Base-by-base conservation (phyloP, 441 rosid genomes). In the Bocquillonia castaneifolia region DNA sequence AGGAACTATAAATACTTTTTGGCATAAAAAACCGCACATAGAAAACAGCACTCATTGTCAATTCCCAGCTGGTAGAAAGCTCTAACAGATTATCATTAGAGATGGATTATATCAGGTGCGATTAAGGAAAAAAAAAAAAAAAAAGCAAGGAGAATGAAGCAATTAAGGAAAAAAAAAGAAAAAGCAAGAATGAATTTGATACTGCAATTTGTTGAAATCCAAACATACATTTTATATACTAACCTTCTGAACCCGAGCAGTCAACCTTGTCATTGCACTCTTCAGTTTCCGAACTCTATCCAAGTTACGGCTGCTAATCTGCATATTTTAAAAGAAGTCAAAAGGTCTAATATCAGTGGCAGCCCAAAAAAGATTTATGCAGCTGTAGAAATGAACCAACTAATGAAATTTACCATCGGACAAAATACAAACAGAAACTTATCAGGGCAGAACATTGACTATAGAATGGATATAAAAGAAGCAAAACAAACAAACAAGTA, bases 221-320 rank as follows among this genome's bases (percentile, higher is more conserved):
- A 55, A 52, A 44, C 10, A 37, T 60, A 36, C 7, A 6, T 31
- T 40, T 31, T 22, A 36, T 9, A 45, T 14, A 2, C 4, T 67
- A 36, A 91, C 98, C 93, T 94, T 94, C 74, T 94, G 98, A 73
- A 90, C 99, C 50, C 99, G 83, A 63, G 93, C 97, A 72, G 97
- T 92, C 79, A 92, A 76, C 74, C 97, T 86, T 31, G 95, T 92
- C 98, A 94, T 92, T 59, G 93, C 86, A 84, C 99, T 95, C 90
- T 94, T 94, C 82, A 94, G 66, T 70, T 92, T 94, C 18, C 96
- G 94, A 79, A 92, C 99, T 74, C 93, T 88, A 73, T 94, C 99
- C 86, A 94, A 80, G 72, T 94, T 88, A 61, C 98, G 92, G 80
- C 96, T 90, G 71, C 97, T 92, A 62, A 95, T 89, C 99, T 94